Evolutionary conservation across 805 yeast genomes (phyloP).

Genomic region (Candida parachauliodes): DNA sequence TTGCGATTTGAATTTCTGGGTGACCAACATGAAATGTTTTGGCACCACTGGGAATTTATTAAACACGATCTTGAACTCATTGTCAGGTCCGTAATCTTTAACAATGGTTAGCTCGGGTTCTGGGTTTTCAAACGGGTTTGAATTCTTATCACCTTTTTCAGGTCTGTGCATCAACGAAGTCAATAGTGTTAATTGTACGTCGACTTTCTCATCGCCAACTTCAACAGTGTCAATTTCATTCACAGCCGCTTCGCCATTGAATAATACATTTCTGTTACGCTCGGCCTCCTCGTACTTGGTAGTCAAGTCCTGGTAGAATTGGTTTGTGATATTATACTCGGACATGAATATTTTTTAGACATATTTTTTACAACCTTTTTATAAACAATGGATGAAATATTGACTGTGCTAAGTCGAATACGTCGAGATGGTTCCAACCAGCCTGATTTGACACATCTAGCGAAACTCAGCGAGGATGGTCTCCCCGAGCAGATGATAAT

Average conservation of each 20-base stretch:
- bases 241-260: conserved; percentile 45
- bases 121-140: conserved; percentile 77
- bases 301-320: conserved; percentile 33
- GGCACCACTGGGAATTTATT: conserved; percentile 86
- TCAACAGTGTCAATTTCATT: conserved; percentile 24
- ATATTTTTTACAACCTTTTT: not conserved
- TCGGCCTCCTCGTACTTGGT: conserved; percentile 48
- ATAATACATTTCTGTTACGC: conserved; percentile 42
- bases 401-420: not conserved
- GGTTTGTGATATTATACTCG: conserved; percentile 9
- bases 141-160: conserved; percentile 35
- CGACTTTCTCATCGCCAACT: conserved; percentile 13
- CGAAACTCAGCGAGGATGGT: conserved; percentile 4
- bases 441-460: not conserved
- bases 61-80: conserved; percentile 58
- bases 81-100: conserved; percentile 47
- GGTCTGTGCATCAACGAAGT: conserved; percentile 36
- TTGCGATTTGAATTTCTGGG: conserved; percentile 72
- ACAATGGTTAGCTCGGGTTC: conserved; percentile 70
- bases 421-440: not conserved
- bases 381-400: conserved; percentile 5
- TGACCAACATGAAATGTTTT: conserved; percentile 74
- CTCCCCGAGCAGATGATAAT: conserved; percentile 1
- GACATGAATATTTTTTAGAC: conserved; percentile 3
- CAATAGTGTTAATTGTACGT: conserved; percentile 29